Conservation (phyloP, 2,329 filamentous ascomycete species). For the Trichoderma sp. region DNA sequence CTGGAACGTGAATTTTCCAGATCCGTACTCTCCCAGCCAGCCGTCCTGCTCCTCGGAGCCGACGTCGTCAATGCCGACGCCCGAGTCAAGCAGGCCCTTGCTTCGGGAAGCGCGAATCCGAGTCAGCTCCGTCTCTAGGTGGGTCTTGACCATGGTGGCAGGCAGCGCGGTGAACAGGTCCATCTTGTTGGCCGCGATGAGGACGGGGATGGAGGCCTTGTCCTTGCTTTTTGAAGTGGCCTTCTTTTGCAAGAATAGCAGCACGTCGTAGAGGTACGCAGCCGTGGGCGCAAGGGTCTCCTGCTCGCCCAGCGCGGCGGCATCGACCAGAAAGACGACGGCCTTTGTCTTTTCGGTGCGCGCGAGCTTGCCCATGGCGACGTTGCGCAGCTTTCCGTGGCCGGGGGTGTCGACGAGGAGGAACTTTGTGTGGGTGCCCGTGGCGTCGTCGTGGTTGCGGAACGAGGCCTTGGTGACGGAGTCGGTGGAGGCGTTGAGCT, state of each 20-base stretch:
- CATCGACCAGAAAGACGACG: constrained; percentile 87
- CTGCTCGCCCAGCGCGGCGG: constrained; percentile 61
- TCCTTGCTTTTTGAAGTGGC: constrained; percentile 45
- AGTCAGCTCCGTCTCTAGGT: constrained; percentile 77
- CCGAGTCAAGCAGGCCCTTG: constrained; percentile 79
- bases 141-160: constrained; percentile 67
- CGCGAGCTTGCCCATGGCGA: constrained; percentile 55
- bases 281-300: constrained; percentile 70
- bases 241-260: constrained; percentile 78
- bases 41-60: constrained; percentile 71
- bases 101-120: constrained; percentile 73
- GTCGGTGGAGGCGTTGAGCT: constrained; percentile 54
- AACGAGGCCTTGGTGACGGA: constrained; percentile 44
- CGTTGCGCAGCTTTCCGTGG: constrained; percentile 85
- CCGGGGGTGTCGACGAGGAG: constrained; percentile 86
- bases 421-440: constrained; percentile 64
- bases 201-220: constrained; percentile 59
- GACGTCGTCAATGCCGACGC: constrained; percentile 63
- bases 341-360: constrained; percentile 58
- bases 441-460: constrained; percentile 55
- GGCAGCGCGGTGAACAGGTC: constrained; percentile 94
- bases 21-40: constrained; percentile 79
- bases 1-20: constrained; percentile 73
- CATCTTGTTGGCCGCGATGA: constrained; percentile 91
- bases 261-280: constrained; percentile 81